Evolutionary conservation across 1,284 basidiomycete genomes (phyloP).

Genomic region (Apiotrichum montevideense): DNA sequence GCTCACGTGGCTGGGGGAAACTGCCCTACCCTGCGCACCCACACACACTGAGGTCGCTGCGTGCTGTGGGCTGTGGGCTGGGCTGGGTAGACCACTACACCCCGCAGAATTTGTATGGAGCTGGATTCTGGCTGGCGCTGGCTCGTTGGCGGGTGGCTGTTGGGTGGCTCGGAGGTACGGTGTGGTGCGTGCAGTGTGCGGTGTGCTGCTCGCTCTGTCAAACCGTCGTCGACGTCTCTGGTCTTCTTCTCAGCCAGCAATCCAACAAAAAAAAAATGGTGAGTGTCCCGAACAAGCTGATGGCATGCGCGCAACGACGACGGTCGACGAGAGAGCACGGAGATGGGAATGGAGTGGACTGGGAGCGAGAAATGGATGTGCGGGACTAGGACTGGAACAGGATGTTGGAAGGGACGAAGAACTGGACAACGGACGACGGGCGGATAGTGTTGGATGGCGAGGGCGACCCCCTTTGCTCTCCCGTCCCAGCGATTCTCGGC

Average conservation of each 20-base stretch:
- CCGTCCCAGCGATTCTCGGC: not conserved
- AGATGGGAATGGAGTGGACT: not conserved
- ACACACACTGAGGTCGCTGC: too few relatives aligned
- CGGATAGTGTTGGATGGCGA: not conserved
- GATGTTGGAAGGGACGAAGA: not conserved
- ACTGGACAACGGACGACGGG: too few relatives aligned
- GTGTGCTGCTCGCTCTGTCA: not conserved
- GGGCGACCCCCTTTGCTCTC: not conserved
- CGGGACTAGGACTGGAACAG: too few relatives aligned
- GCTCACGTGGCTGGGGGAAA: too few relatives aligned
- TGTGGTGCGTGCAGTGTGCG: too few relatives aligned
- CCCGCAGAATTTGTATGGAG: too few relatives aligned
- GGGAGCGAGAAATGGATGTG: not conserved
- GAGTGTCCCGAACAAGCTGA: not conserved
- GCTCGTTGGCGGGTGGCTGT: too few relatives aligned
- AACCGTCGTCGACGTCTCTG: not conserved
- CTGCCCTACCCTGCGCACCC: too few relatives aligned
- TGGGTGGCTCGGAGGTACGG: too few relatives aligned
- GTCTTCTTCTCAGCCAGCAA: not conserved
- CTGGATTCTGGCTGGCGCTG: too few relatives aligned
- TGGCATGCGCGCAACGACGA: not conserved
- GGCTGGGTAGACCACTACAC: too few relatives aligned
- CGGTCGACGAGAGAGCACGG: not conserved
- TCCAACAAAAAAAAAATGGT: conserved; percentile 2
- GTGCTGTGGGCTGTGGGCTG: too few relatives aligned